Evolutionary conservation across 179 eudicot species (phyloP).

Genomic region (Carnegiea gigantea): DNA sequence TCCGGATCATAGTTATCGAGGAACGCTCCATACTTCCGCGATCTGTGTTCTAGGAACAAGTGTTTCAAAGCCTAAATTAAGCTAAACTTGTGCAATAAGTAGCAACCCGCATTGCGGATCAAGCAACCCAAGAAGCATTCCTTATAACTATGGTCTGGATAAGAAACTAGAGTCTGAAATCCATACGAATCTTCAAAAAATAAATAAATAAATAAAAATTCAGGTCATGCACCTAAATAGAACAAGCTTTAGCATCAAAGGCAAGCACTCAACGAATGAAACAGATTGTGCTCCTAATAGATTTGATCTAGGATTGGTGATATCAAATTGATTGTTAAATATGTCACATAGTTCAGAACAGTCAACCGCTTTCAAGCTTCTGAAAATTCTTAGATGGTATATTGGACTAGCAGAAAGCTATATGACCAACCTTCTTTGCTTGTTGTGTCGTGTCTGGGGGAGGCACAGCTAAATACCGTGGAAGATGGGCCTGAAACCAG

Average conservation of each 20-base stretch:
- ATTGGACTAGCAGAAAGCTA: conserved; percentile 7
- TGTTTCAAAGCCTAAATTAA: too few relatives aligned
- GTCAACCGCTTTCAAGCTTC: background rate
- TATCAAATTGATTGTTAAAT: background rate
- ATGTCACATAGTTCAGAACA: background rate
- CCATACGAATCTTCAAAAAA: background rate
- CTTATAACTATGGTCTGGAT: background rate
- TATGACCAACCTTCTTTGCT: conserved; percentile 66
- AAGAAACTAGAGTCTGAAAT: background rate
- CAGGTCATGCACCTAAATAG: background rate
- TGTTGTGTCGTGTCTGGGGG: conserved; percentile 91
- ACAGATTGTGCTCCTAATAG: background rate
- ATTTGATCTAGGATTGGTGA: background rate
- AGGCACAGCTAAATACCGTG: conserved; percentile 90
- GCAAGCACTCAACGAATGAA: background rate
- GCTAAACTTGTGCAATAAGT: too few relatives aligned
- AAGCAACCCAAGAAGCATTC: too few relatives aligned
- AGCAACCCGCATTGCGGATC: too few relatives aligned
- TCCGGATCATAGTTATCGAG: too few relatives aligned
- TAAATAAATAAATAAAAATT: too few relatives aligned
- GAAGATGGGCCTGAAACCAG: conserved; percentile 94
- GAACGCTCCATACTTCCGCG: too few relatives aligned
- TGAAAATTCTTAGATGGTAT: background rate
- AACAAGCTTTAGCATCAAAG: background rate
- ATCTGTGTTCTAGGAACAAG: too few relatives aligned